Evolutionary conservation across 2,329 filamentous ascomycete genomes (phyloP).

Genomic region (Rhinocladiella mackenziei): DNA sequence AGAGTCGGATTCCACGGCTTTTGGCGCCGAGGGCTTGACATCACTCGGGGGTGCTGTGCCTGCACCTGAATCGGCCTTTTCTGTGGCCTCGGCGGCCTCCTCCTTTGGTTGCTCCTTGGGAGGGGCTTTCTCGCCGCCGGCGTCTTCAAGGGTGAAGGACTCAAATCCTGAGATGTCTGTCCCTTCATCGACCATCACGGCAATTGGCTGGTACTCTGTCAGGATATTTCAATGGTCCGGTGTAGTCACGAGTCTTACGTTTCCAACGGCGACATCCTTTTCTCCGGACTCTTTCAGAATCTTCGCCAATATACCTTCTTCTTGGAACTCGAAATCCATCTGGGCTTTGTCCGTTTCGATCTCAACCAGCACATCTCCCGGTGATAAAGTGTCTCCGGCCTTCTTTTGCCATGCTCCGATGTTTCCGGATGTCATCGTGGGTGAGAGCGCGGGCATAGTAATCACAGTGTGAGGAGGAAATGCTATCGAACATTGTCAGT

Average conservation of each 20-base stretch:
- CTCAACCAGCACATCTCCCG: conserved; percentile 93
- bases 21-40: conserved; percentile 50
- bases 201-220: conserved; percentile 70
- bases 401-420: conserved; percentile 99
- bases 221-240: conserved; percentile 24
- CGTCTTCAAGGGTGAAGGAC: conserved; percentile 81
- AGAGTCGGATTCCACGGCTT: conserved; percentile 66
- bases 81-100: conserved; percentile 59
- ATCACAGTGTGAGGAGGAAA: conserved; percentile 93
- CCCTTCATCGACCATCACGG: conserved; percentile 88
- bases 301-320: conserved; percentile 93
- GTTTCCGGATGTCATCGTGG: conserved; percentile 95
- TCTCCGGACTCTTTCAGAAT: conserved; percentile 85
- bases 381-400: conserved; percentile 76
- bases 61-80: conserved; percentile 56
- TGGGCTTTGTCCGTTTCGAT: conserved; percentile 99
- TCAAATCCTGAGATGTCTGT: conserved; percentile 84
- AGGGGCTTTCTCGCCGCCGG: conserved; percentile 73
- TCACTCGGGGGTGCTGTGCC: conserved; percentile 55
- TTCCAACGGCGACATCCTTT: conserved; percentile 92
- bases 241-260: conserved; percentile 63
- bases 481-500: conserved; percentile 50
- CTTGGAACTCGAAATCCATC: conserved; percentile 99
- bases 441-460: conserved; percentile 96
- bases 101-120: conserved; percentile 60